phyloP scores from a whole-genome alignment of 305 asterid genomes.

The Solanum chacoense region DNA sequence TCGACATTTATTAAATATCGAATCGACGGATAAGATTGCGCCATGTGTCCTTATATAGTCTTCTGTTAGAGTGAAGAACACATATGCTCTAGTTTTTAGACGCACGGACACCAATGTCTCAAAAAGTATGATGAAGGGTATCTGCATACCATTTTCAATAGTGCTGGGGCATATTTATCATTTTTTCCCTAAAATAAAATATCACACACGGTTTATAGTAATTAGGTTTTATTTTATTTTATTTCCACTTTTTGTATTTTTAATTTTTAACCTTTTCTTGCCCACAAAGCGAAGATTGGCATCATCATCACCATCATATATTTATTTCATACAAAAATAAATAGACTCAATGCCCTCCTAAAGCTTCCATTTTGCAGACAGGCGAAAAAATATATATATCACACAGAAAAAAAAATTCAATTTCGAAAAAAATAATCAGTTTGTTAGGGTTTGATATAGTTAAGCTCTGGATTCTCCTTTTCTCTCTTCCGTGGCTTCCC shows the following conservation, averaged over 20 bases:
- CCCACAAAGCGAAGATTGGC: constrained; percentile 8
- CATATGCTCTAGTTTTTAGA: too few species aligned
- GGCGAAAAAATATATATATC: background rate
- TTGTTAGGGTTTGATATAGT: background rate
- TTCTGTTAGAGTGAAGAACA: too few species aligned
- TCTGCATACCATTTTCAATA: too few species aligned
- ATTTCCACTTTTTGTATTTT: background rate
- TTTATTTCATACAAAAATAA: background rate
- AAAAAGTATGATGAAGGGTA: too few species aligned
- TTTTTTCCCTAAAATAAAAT: background rate
- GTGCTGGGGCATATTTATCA: too few species aligned
- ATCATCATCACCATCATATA: background rate
- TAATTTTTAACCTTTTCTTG: background rate
- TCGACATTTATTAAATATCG: too few species aligned
- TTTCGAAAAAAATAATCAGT: background rate
- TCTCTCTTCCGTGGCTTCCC: constrained; percentile 6
- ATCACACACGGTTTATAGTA: background rate
- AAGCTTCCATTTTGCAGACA: background rate
- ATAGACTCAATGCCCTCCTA: background rate
- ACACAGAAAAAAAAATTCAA: background rate
- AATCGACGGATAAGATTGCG: too few species aligned
- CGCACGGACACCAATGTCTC: too few species aligned
- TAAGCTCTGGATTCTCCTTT: constrained; percentile 7
- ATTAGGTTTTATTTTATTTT: background rate
- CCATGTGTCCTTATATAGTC: too few species aligned